Conservation (phyloP, 2,329 filamentous ascomycete species). For the Teratosphaeria destructans region DNA sequence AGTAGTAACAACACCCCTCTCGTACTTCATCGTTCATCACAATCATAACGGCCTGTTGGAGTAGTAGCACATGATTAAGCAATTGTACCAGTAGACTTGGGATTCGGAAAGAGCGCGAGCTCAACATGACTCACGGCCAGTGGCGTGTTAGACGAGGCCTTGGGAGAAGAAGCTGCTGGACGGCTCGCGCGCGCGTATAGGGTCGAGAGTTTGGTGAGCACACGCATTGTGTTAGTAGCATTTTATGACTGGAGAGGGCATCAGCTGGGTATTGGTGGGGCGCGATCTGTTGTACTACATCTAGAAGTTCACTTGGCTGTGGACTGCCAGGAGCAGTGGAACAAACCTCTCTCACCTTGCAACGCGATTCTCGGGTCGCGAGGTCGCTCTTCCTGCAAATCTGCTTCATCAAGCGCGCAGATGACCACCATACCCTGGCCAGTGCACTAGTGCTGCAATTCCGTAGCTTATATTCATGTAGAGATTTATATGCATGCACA, state of each 20-base stretch:
- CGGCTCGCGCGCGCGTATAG: background rate
- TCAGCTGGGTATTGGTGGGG: background rate
- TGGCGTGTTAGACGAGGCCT: background rate
- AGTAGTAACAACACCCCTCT: background rate
- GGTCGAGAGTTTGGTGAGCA: background rate
- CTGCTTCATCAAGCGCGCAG: background rate
- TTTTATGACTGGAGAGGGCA: background rate
- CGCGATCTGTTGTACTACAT: background rate
- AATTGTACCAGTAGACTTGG: constrained; percentile 1
- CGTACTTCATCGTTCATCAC: background rate
- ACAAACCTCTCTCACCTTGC: background rate
- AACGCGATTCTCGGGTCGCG: background rate
- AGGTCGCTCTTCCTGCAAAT: background rate
- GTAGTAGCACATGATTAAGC: background rate
- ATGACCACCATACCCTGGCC: too few species aligned
- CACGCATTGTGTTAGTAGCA: background rate
- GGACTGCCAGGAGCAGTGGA: background rate
- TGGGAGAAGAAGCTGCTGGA: background rate
- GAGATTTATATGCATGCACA: background rate
- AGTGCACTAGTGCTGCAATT: background rate
- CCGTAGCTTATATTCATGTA: background rate
- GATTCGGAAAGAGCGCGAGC: background rate
- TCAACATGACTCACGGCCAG: background rate
- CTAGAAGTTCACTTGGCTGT: background rate
- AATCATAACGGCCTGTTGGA: background rate